Evolutionary conservation across 495 filamentous ascomycete species (phyloP).

Genomic region (Hypoxylon crocopeplum): DNA sequence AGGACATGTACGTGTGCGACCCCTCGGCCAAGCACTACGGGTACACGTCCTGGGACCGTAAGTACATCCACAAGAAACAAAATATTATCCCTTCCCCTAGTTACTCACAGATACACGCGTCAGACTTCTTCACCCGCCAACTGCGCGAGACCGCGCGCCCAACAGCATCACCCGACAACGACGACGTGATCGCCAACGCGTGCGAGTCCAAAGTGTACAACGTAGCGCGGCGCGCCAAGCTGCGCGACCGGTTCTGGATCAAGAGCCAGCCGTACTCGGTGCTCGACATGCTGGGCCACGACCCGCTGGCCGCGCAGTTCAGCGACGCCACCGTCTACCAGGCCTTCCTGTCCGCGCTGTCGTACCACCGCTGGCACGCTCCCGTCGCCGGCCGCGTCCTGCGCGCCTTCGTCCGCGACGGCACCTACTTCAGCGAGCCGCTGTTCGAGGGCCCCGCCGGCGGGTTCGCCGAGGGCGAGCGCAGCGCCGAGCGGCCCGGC

Average conservation of each 20-base stretch:
- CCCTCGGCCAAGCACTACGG: slow-evolving; percentile 59
- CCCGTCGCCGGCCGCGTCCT: slow-evolving; percentile 66
- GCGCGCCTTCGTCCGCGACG: slow-evolving; percentile 61
- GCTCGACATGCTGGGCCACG: slow-evolving; percentile 65
- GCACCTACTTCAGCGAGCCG: slow-evolving; percentile 74
- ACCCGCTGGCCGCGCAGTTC: slow-evolving; percentile 60
- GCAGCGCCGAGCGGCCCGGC: slow-evolving; percentile 25
- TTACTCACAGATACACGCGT: not conserved
- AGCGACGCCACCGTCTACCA: slow-evolving; percentile 71
- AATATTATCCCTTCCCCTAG: not conserved
- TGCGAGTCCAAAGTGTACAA: slow-evolving; percentile 70
- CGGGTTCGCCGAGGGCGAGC: slow-evolving; percentile 32
- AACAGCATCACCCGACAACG: slow-evolving; percentile 59
- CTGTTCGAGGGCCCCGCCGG: slow-evolving; percentile 54
- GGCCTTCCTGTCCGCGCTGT: slow-evolving; percentile 67
- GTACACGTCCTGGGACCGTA: slow-evolving; percentile 73
- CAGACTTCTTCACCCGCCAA: slow-evolving; percentile 73
- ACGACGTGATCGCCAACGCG: slow-evolving; percentile 65
- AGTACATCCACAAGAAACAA: slow-evolving; percentile 6
- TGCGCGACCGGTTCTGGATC: slow-evolving; percentile 68
- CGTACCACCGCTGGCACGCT: slow-evolving; percentile 75
- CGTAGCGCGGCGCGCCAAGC: slow-evolving; percentile 46
- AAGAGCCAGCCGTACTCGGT: slow-evolving; percentile 73
- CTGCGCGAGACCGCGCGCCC: slow-evolving; percentile 64
- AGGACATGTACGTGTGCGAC: slow-evolving; percentile 61